Conservation (phyloP, 1,139 yeast species). For the Candida sojae region DNA sequence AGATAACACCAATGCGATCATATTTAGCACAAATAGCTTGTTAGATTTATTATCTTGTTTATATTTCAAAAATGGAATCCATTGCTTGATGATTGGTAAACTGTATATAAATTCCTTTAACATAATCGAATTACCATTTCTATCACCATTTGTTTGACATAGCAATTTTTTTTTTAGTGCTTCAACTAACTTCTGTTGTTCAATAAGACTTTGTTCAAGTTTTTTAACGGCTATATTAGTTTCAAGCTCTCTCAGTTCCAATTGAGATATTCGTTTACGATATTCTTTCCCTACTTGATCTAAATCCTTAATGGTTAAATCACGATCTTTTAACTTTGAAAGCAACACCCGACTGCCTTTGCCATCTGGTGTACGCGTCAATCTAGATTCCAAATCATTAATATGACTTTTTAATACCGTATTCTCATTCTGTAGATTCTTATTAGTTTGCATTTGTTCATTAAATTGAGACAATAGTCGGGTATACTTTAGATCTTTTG, state of each 20-base stretch:
- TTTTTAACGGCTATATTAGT: slow-evolving; percentile 20
- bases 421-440: slow-evolving; percentile 21
- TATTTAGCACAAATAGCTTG: slow-evolving; percentile 24
- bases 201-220: slow-evolving; percentile 13
- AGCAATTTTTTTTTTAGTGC: slow-evolving; percentile 21
- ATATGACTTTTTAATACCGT: slow-evolving; percentile 21
- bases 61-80: slow-evolving; percentile 28
- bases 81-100: slow-evolving; percentile 37
- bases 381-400: slow-evolving; percentile 21
- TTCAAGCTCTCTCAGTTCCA: slow-evolving; percentile 17
- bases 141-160: slow-evolving; percentile 4
- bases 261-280: slow-evolving; percentile 20
- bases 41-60: slow-evolving; percentile 23
- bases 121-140: neutral
- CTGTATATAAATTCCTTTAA: slow-evolving; percentile 21
- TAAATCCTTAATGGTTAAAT: slow-evolving; percentile 21
- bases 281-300: slow-evolving; percentile 26
- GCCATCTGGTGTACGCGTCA: slow-evolving; percentile 10
- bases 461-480: slow-evolving; percentile 5
- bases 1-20: slow-evolving; percentile 24
- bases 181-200: slow-evolving; percentile 26
- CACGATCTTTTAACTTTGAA: slow-evolving; percentile 21
- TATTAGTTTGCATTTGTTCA: slow-evolving; percentile 14
- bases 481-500: slow-evolving; percentile 3
- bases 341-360: slow-evolving; percentile 2